Evolutionary conservation across 352 stramenopile genomes (phyloP).

Genomic region (Phytopythium chamaehyphon): DNA sequence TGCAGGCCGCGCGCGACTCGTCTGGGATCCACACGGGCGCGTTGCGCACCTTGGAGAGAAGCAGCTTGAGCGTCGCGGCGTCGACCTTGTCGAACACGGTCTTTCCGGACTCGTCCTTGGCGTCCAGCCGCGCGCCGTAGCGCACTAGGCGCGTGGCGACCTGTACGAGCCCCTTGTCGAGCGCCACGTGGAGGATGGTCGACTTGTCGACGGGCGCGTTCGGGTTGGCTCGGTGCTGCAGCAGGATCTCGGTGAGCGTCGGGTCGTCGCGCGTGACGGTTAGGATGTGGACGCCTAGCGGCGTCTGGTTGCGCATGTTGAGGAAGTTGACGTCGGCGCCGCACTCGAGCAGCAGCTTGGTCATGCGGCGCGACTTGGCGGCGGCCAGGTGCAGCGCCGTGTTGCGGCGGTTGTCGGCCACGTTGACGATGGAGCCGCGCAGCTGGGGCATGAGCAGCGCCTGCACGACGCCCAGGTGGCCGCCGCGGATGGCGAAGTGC

Average conservation of each 20-base stretch:
- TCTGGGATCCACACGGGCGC: conserved; percentile 52
- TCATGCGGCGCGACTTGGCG: conserved; percentile 62
- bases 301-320: conserved; percentile 69
- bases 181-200: conserved; percentile 54
- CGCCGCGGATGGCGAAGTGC: conserved; percentile 65
- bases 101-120: conserved; percentile 53
- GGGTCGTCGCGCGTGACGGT: conserved; percentile 53
- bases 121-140: conserved; percentile 44
- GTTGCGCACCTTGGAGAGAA: conserved; percentile 45
- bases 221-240: conserved; percentile 49
- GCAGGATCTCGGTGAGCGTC: conserved; percentile 52
- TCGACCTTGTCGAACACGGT: conserved; percentile 71
- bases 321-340: conserved; percentile 58
- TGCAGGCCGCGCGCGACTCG: conserved; percentile 39
- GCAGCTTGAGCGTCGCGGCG: conserved; percentile 28
- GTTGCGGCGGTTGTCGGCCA: conserved; percentile 62
- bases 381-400: conserved; percentile 57
- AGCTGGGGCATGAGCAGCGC: conserved; percentile 64
- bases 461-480: conserved; percentile 60
- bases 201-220: conserved; percentile 60
- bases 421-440: conserved; percentile 60
- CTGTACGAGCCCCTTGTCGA: conserved; percentile 52
- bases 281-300: conserved; percentile 59
- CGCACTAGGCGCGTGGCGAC: conserved; percentile 50
- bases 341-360: conserved; percentile 48